Evolutionary conservation across 768 basidiomycete species (phyloP), one percentile per base, ranked within the genome.

Genomic region (Mycena polygramma): DNA sequence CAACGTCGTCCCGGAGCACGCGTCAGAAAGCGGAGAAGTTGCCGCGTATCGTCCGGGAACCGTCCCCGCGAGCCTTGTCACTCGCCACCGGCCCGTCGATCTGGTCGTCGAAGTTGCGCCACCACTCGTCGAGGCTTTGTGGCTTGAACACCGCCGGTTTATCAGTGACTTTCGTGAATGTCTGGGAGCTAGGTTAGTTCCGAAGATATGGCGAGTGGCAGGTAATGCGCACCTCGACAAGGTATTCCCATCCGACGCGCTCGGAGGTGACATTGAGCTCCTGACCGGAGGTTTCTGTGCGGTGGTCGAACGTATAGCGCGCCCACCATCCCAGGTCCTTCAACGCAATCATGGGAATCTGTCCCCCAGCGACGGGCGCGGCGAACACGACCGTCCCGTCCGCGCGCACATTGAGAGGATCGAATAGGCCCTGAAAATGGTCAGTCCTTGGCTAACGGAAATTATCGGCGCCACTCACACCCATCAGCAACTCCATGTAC

Each of bases 301-400:
- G 82, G 64, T 83, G 74, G 72, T 82, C 79, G 57, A 84, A 81
- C 1, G 77, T 81, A 58, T 80, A 83, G n/a, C 82, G 80, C 19
- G 78, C 80, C 79, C 81, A 85, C 77, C 79, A 84, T 36, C 80
- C 83, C 7, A 84, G 76, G 70, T 85, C 83, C 37, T 78, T 73
- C 17, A 85, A 76, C 5, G 82, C 79, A 43, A 84, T 82, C 77
- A 83, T 79, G 24, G 82, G 80, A n/a, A 82, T 75, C 53, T 78
- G 78, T 0, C 82, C 83, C 55, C 81, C 77, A 9, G 70, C 76
- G 35, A 83, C 76, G 0, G 83, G 81, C 14, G 80, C 74, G 11
- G 81, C 82, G 70, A 84, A 84, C 19, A 84, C 80, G 45, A 80
- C 76, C 17, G 83, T 83, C 13, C 83, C 83, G 57, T 84, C 83